A percentile compares a stretch with the other conserved stretches of the same genome.
These are phyloP conservation scores for Samsoniella hepiali DNA, from an alignment of 2,329 filamentous ascomycete species.

Conservation along the genomic window DNA sequence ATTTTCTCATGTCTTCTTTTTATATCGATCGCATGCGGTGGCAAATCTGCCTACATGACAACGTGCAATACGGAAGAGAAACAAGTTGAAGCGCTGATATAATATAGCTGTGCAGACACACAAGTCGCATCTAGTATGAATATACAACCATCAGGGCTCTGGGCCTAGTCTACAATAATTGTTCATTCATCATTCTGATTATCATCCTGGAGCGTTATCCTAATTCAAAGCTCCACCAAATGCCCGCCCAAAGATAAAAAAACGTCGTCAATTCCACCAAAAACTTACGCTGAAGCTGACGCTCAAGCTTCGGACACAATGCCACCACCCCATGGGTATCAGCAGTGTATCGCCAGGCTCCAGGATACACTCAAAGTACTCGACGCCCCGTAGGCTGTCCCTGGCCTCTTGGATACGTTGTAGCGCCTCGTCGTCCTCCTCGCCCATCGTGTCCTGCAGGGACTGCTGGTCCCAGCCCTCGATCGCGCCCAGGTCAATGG, in stretches of 20 bases:
- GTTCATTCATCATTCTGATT: not conserved
- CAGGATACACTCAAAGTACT: conserved; percentile 68
- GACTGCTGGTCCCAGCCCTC: conserved; percentile 54
- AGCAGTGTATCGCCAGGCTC: conserved; percentile 81
- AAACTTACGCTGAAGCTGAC: conserved; percentile 94
- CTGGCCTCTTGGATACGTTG: conserved; percentile 34
- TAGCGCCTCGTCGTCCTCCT: conserved; percentile 25
- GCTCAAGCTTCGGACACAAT: conserved; percentile 84
- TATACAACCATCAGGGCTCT: not conserved
- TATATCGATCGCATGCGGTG: not conserved
- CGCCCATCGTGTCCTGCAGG: conserved; percentile 23
- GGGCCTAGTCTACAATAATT: not conserved
- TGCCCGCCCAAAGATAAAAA: not conserved
- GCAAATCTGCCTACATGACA: not conserved
- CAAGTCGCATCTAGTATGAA: not conserved
- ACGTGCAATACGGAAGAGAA: not conserved
- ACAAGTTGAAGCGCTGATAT: not conserved
- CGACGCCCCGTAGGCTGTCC: conserved; percentile 52
- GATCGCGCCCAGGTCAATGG: conserved; percentile 69
- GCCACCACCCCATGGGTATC: conserved; percentile 96
- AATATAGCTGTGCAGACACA: not conserved
- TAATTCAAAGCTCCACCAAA: not conserved
- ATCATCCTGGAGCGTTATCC: not conserved
- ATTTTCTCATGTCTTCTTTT: not conserved
- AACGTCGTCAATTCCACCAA: conserved; percentile 71